These are phyloP conservation scores for Nakazawaea anatomiae DNA, from an alignment of 805 yeast species.

Conservation along the genomic window DNA sequence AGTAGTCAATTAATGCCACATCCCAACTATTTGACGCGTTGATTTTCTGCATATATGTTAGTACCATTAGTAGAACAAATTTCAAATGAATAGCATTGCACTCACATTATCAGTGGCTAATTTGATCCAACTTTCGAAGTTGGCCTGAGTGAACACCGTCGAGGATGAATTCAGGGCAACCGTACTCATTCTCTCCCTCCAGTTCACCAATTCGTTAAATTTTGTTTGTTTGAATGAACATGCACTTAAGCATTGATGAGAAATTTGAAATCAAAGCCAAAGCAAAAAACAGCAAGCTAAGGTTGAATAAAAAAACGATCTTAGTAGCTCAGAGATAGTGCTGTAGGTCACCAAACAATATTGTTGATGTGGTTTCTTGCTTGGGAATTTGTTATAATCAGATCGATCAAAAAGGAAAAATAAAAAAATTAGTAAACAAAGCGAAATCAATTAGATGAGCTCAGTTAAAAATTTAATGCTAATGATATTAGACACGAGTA, in stretches of 20 bases:
- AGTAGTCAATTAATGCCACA: constrained; percentile 85
- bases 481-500: neutral
- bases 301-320: no score
- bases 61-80: neutral
- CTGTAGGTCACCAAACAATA: no score
- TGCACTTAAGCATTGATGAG: no score
- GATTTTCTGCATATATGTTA: constrained; percentile 42
- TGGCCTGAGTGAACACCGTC: constrained; percentile 25
- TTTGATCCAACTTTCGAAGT: constrained; percentile 77
- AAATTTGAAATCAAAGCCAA: no score
- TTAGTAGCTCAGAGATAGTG: no score
- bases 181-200: neutral
- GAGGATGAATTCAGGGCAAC: neutral
- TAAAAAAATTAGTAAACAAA: no score
- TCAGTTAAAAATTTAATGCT: neutral
- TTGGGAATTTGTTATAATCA: no score
- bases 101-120: constrained; percentile 65
- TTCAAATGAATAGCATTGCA: neutral
- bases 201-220: no score
- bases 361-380: no score
- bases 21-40: constrained; percentile 86
- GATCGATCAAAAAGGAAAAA: no score
- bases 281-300: no score
- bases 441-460: neutral
- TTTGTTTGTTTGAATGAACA: no score